phyloP scores from a whole-genome alignment of 2,329 filamentous ascomycete genomes.

The Colletotrichum camelliae region DNA sequence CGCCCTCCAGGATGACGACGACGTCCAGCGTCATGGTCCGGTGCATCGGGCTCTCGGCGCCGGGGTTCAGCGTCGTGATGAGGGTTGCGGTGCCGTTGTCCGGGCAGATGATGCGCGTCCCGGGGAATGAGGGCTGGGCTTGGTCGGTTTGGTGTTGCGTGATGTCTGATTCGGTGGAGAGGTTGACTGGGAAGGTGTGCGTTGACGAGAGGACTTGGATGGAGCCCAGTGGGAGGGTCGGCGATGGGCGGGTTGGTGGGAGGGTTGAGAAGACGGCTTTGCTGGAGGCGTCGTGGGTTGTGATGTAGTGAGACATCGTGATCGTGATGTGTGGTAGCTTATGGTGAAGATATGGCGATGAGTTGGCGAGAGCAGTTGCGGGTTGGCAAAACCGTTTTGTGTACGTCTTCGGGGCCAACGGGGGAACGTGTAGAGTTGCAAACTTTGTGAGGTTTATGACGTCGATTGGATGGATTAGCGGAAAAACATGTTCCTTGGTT shows the following conservation, averaged over 20 bases:
- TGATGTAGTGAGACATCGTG: neutral
- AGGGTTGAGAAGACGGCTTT: neutral
- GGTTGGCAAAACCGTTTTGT: too few relatives aligned
- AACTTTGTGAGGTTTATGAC: neutral
- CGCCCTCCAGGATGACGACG: constrained; percentile 59
- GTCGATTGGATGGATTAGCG: neutral
- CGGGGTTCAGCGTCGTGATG: neutral
- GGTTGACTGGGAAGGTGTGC: neutral
- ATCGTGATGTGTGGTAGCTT: neutral
- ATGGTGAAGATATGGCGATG: fast-evolving
- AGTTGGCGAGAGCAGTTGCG: neutral
- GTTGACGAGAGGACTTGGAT: neutral
- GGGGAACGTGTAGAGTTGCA: fast-evolving
- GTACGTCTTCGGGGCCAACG: too few relatives aligned
- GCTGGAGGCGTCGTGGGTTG: neutral
- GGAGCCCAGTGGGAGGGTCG: neutral
- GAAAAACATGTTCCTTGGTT: neutral
- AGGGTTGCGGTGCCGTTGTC: neutral
- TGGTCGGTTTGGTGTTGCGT: neutral
- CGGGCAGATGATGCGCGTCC: neutral
- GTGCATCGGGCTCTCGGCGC: constrained; percentile 44
- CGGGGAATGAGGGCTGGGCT: neutral
- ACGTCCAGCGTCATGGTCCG: constrained; percentile 60
- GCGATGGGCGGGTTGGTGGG: neutral
- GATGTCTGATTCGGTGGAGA: neutral